Evolutionary conservation across 768 basidiomycete genomes (phyloP), one percentile per base, ranked within the genome.

Genomic region (Lentinula guzmanii): DNA sequence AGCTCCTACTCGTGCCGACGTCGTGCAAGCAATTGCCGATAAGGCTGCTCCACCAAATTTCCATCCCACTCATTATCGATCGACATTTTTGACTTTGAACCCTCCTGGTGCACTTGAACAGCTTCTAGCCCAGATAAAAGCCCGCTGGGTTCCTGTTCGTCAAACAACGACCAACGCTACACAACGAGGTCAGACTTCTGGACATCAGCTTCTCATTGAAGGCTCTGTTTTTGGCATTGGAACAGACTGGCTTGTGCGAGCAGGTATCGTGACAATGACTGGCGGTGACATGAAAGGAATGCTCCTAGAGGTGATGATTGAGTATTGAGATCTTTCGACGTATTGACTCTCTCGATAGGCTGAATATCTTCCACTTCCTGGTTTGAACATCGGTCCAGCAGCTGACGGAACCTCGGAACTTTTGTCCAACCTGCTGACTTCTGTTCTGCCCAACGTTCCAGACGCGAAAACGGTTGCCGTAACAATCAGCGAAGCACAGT

Each of bases 201-300:
- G 83, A 53, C 84, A 86, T 51, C 90, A 92, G 64, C 71, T 92
- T n/a, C 73, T 75, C 16, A 83, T 93, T 34, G 91, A 93, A 58
- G 91, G 90, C 0, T 74, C 80, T 57, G 78, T 89, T n/a, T 92
- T 85, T 68, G 72, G 83, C 16, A 90, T 93, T 58, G 91, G 91
- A 1, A 86, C 76, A 39, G 91, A 93, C 70, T 93, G 91, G 89
- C 73, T 92, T 16, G 86, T 93, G 8, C 81, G 91, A 15, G 84
- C 86, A 37, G 91, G 91, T 8, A 90, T 90, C 70, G 90, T 93
- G 41, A 80, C 84, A 46, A 75, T 91, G 18, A 82, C 87, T 21
- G 89, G 90, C 21, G 90, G 90, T 35, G 83, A 83, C 5, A 78
- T 89, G 3, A 90, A 86, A 67, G 91, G 91, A n/a, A 90, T 93